Evolutionary conservation across 495 filamentous ascomycete species (phyloP).

Genomic region (Aspergillus egyptiacus): DNA sequence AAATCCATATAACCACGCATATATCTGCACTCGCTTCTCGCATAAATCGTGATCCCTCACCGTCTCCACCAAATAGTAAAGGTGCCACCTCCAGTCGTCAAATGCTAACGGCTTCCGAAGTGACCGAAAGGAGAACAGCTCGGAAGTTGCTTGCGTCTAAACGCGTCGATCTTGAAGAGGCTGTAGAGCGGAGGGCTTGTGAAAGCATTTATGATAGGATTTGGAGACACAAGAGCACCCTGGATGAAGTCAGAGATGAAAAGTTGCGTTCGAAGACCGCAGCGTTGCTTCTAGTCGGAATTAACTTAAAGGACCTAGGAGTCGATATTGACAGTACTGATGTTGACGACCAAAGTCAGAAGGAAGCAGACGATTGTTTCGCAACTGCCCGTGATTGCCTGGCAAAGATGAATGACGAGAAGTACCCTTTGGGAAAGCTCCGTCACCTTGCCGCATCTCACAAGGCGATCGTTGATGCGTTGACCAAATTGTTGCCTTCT

Average conservation of each 20-base stretch:
- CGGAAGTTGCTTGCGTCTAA: conserved; percentile 72
- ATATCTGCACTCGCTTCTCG: conserved; percentile 73
- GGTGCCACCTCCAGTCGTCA: conserved; percentile 57
- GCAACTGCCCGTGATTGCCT: conserved; percentile 68
- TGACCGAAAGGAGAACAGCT: conserved; percentile 70
- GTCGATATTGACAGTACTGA: conserved; percentile 57
- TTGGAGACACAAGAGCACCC: conserved; percentile 83
- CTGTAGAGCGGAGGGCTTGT: conserved; percentile 81
- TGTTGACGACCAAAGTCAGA: conserved; percentile 54
- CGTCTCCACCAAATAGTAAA: conserved; percentile 31
- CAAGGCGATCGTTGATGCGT: conserved; percentile 88
- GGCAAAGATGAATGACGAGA: conserved; percentile 76
- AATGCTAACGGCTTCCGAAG: conserved; percentile 87
- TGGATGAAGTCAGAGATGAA: conserved; percentile 93
- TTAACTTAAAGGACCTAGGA: conserved; percentile 79
- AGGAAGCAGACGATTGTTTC: conserved; percentile 66
- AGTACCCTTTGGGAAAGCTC: conserved; percentile 86
- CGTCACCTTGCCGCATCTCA: conserved; percentile 82
- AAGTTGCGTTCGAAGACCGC: conserved; percentile 93
- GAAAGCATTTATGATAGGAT: conserved; percentile 80
- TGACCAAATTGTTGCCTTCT: conserved; percentile 67
- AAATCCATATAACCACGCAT: conserved; percentile 80
- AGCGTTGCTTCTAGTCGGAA: conserved; percentile 81
- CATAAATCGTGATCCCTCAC: conserved; percentile 59
- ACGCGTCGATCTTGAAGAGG: conserved; percentile 74